These are phyloP conservation scores for Candida multigemmis DNA, from an alignment of 805 yeast genomes.

Conservation along the genomic window DNA sequence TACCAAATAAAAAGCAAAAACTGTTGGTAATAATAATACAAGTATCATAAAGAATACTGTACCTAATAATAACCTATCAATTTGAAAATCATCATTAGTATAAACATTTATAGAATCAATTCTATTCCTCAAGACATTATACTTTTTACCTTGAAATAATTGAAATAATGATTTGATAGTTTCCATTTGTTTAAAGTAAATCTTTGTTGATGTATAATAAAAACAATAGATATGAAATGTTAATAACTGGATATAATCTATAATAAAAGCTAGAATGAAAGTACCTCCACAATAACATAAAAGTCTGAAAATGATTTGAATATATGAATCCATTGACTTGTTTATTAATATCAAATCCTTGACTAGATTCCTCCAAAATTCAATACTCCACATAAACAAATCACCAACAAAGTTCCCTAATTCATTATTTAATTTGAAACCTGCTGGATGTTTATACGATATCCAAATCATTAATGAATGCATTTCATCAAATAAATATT, in stretches of 20 bases:
- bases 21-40: conserved; percentile 77
- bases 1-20: conserved; percentile 70
- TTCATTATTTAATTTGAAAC: conserved; percentile 84
- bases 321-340: conserved; percentile 2
- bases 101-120: conserved; percentile 63
- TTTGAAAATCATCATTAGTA: conserved; percentile 43
- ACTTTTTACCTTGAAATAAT: conserved; percentile 82
- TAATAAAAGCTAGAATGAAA: conserved; percentile 52
- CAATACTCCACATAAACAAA: conserved; percentile 75
- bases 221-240: conserved; percentile 72
- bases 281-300: conserved; percentile 49
- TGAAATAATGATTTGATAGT: conserved; percentile 68
- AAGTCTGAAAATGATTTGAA: conserved; percentile 5
- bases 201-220: conserved; percentile 68
- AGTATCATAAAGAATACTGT: conserved; percentile 79
- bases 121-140: conserved; percentile 74
- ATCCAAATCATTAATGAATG: conserved; percentile 55
- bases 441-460: conserved; percentile 78
- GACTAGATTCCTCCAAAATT: conserved; percentile 42
- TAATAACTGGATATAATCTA: conserved; percentile 55
- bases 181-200: conserved; percentile 68
- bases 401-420: conserved; percentile 82
- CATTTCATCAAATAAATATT: conserved; percentile 36
- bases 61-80: conserved; percentile 83
- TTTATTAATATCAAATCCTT: conserved; percentile 5